A percentile compares a stretch with the other conserved stretches of the same genome.
phyloP scores from a whole-genome alignment of 2,329 filamentous ascomycete species.

The Colletotrichum higginsianum region DNA sequence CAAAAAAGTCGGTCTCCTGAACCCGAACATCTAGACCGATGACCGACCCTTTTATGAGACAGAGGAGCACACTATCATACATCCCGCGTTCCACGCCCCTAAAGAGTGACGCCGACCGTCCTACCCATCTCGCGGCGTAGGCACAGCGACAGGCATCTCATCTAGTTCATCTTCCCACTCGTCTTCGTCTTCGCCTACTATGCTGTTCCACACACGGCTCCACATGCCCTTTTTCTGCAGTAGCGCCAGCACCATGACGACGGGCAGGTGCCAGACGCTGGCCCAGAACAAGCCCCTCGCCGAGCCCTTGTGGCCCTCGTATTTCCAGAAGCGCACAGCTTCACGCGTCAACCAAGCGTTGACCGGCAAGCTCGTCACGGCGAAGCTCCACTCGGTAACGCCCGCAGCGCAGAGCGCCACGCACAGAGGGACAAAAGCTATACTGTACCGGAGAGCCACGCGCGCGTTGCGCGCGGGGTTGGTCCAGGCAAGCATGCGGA shows the following conservation, averaged over 20 bases:
- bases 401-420: conserved; percentile 82
- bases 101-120: background rate
- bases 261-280: conserved; percentile 95
- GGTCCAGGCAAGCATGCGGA: conserved; percentile 85
- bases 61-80: conserved; percentile 37
- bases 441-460: conserved; percentile 88
- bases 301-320: conserved; percentile 83
- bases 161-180: conserved; percentile 70
- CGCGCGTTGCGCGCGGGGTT: conserved; percentile 89
- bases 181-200: conserved; percentile 71
- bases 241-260: conserved; percentile 90
- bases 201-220: conserved; percentile 82
- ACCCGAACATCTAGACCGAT: conserved; percentile 15
- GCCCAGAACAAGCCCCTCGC: conserved; percentile 95
- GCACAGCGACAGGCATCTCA: conserved; percentile 50
- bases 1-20: conserved; percentile 7
- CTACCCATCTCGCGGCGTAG: conserved; percentile 23
- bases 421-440: conserved; percentile 90
- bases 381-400: conserved; percentile 89
- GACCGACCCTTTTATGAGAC: conserved; percentile 6
- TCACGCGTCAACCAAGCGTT: conserved; percentile 90
- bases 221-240: conserved; percentile 95
- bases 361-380: conserved; percentile 83
- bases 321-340: conserved; percentile 85
- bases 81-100: conserved; percentile 5